Percentiles rank a stretch among this genome's conserved stretches.
Evolutionary conservation across 176 grass and related monocot species (phyloP).

Genomic region (Cenchrus fungigraminus): DNA sequence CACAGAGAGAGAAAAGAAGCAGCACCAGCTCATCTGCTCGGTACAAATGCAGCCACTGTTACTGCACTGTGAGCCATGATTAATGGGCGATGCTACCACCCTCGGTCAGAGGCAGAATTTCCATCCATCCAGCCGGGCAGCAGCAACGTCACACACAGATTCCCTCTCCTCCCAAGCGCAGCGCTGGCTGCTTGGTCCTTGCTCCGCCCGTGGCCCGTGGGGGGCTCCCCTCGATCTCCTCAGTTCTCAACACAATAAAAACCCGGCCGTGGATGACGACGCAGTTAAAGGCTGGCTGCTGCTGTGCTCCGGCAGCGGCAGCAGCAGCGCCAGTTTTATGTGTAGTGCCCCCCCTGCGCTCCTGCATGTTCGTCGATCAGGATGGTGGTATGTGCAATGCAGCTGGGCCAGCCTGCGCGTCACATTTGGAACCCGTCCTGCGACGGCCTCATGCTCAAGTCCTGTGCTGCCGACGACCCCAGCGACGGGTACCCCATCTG

Average conservation of each 20-base stretch:
- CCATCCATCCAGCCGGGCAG: conserved; percentile 14
- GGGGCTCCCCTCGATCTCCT: conserved; percentile 27
- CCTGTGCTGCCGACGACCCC: conserved; percentile 31
- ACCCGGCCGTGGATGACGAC: conserved; percentile 15
- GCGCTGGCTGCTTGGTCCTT: not conserved
- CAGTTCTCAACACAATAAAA: conserved; percentile 50
- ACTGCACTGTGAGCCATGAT: conserved; percentile 35
- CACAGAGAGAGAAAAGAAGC: not conserved
- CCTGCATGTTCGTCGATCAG: conserved; percentile 19
- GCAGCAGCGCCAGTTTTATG: conserved; percentile 20
- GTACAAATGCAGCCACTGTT: not conserved
- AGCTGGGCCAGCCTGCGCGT: conserved; percentile 30
- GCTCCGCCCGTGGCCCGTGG: not conserved
- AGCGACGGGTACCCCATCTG: conserved; percentile 62
- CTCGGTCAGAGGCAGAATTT: conserved; percentile 40
- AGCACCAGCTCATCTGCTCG: conserved; percentile 29
- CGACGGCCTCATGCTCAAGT: conserved; percentile 59
- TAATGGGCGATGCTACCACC: conserved; percentile 18
- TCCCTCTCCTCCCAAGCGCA: not conserved
- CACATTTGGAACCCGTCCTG: conserved; percentile 70
- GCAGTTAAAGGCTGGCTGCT: conserved; percentile 23
- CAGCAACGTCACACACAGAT: conserved; percentile 31
- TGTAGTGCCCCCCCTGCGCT: conserved; percentile 5
- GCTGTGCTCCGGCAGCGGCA: conserved; percentile 6
- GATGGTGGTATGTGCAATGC: conserved; percentile 27